Base-by-base conservation (phyloP, 176 grass and related monocot species). In the Phoenix dactylifera region DNA sequence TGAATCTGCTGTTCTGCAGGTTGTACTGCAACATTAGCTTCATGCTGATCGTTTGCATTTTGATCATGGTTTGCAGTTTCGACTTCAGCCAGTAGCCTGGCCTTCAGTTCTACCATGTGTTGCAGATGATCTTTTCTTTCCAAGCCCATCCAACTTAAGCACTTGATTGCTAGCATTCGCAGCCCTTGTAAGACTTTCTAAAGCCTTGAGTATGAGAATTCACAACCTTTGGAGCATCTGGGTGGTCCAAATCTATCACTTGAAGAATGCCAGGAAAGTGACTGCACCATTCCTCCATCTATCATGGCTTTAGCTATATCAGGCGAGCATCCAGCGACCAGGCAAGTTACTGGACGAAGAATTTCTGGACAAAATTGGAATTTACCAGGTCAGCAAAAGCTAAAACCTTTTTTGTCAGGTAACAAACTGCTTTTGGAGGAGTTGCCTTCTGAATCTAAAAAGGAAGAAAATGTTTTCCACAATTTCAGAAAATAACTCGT, bases 281-380 rank as follows among this genome's bases (percentile, higher is more conserved):
- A 87, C 57, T 81, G 83, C 52, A 87, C 73, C 73, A 87, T 84
- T 76, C 80, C 68, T 53, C 88, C 88, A 61, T 92, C 83, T 61
- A 92, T 76, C 88, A 92, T 92, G 58, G 83, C 80, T 75, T 83
- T 85, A 57, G 80, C 88, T 78, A 87, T 79, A 80, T 92, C 83
- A 67, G 77, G 80, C 24, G 77, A 92, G 69, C 80, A 83, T 63
- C 76, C 83, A 53, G 79, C n/a, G 79, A 72, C 81, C 76, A 79
- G 83, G 76, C 66, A 86, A 74, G 69, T 71, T 83, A 61, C 58
- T 92, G 64, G 77, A 73, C 5, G 77, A 81, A 69, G 74, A 73
- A 83, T 92, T 86, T 72, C 50, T 56, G 4, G 54, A 84, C 67
- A 92, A 70, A 60, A 92, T n/a, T 87, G 56, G 84, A 83, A 80